Evolutionary conservation across 164 flowering plant genomes (phyloP), one percentile per base, ranked within the genome.

Genomic region (Vitis labrusca): DNA sequence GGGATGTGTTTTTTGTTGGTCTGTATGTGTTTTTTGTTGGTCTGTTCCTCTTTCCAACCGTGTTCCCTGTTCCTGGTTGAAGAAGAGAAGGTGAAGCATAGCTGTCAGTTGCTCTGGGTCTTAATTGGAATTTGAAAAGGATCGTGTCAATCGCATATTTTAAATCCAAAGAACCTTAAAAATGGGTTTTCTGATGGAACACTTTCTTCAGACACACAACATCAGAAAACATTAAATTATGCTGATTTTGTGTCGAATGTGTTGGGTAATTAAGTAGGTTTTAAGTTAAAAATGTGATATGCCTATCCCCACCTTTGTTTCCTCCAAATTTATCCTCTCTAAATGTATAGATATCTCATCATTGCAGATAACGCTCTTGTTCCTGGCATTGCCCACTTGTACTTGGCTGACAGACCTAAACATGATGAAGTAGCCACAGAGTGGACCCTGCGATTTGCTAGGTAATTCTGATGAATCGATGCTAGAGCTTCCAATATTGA

Each of bases 381-480:
- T 44, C 87, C 97, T 13, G 88, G 87, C 74, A 85, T 91, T 78
- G 90, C 94, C 23, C 85, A 71, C 55, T 76, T 86, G 77, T 92
- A 86, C 80, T 76, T 92, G 83, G 76, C 77, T n/a, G 94, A 94
- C 70, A 81, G 80, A 79, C 84, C 81, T 55, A 92, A 89, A 67
- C 93, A 92, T 61, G 91, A 92, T 72, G 81, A 86, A 75, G 15
- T 85, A 16, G 99, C 99, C 66, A 85, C 97, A n/a, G 93, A 91
- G 74, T 92, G 99, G 99, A 92, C 96, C 8, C 70, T 71, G 73
- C 78, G 97, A 61, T 92, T 92, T 79, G 99, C 99, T 61, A 89
- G 75, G 78, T 92, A 82, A 79, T 23, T 29, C 6, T 54, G 52
- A 57, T 17, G 17, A 73, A 55, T 68, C 16, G 50, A 65, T 1